Conservation (phyloP, 768 basidiomycete genomes). For the Tricholoma sp. region DNA sequence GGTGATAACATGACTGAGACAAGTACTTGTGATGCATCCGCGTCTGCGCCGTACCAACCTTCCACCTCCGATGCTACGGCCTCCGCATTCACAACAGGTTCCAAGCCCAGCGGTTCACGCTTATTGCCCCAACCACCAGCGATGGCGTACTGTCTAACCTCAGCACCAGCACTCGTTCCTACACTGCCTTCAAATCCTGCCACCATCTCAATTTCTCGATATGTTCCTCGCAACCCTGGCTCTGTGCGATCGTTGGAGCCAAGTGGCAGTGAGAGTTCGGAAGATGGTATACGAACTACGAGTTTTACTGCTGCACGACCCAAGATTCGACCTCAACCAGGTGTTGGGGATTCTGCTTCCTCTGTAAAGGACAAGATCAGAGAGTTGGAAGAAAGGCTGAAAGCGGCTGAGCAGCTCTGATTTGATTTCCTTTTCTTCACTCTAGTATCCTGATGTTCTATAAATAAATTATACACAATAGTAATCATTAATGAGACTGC, state of each 20-base stretch:
- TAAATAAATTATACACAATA: background rate
- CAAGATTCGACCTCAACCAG: background rate
- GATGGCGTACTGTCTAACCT: background rate
- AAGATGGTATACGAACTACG: background rate
- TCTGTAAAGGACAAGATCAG: conserved; percentile 39
- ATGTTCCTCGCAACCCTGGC: background rate
- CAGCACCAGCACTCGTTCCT: background rate
- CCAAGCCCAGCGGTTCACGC: conserved; percentile 6
- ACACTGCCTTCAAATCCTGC: background rate
- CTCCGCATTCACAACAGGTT: background rate
- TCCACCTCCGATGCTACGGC: background rate
- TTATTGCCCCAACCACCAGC: conserved; percentile 15
- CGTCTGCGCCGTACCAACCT: background rate
- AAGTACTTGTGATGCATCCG: background rate
- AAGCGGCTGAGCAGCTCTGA: conserved; percentile 2
- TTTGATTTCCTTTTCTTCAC: background rate
- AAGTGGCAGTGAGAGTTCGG: background rate
- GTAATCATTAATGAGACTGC: background rate
- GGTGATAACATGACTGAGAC: background rate
- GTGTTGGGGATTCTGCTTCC: conserved; percentile 10
- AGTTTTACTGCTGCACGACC: background rate
- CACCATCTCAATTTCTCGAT: background rate
- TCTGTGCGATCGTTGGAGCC: background rate
- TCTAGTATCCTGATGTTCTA: background rate
- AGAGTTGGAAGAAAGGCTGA: conserved; percentile 32